Base-by-base conservation (phyloP, 306 rosid genomes). In the Vigna mungo region DNA sequence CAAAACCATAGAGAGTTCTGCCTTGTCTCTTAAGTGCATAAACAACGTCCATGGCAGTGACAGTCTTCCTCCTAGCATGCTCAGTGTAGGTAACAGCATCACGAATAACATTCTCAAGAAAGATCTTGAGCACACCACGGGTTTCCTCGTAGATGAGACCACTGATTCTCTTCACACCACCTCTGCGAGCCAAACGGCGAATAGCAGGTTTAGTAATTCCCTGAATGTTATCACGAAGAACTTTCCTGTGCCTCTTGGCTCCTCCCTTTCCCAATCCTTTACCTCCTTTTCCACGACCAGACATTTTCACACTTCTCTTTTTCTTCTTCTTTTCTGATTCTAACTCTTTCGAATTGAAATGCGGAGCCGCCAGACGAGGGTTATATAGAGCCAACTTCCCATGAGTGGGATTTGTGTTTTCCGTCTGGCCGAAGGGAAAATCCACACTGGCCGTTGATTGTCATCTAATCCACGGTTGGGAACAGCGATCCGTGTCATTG, bases 231-330 rank as follows among this genome's bases (percentile, higher is more conserved):
- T 82, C 85, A 0, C 87, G 53, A 0, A 83, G 87, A 0, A 81
- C 89, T 68, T 86, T 84, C 71, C 84, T 69, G 62, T 86, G 85
- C 67, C 87, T 78, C 85, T 83, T 83, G 13, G 87, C 87, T 58
- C 89, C 87, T 30, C 87, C 89, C 58, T 86, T 86, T 2, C 89
- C 89, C 84, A 86, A 53, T 7, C 89, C 87, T 80, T 86, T 86
- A 0, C 89, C 87, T 5, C 89, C 89, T 15, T 86, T 86, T 11
- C 88, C 90, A 32, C 90, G 87, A 34, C 90, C 90, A 4, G 88
- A 84, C 90, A 87, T 87, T 43, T 67, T 52, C 27, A 2, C 16
- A 1, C 9, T 16, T 0, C 16, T n/a, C 5, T 18, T 53, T 25
- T 1, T 9, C 32, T 1, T 10, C 16, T 18, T 18, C 34, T 9